Conservation (phyloP, 257 asterid species). For the Solanum sejunctum region DNA sequence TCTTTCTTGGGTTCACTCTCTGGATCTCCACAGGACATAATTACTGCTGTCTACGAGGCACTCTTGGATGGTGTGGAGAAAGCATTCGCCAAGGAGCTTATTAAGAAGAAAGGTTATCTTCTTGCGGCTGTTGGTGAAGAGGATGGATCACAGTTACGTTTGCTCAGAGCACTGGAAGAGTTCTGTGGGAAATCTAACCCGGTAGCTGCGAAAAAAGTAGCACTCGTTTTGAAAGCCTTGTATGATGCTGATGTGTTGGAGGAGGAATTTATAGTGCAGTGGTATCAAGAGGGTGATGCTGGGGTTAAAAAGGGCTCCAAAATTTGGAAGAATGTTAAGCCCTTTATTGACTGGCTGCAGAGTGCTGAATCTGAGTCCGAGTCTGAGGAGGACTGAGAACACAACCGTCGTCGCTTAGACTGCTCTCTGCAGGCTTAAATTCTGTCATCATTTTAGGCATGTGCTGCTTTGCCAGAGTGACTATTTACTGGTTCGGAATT, state of each 20-base stretch:
- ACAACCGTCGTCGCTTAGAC: background rate
- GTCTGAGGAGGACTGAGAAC: conserved; percentile 10
- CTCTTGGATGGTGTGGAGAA: conserved; percentile 12
- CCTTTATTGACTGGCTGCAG: no score
- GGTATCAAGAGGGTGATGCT: conserved; percentile 5
- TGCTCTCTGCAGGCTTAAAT: background rate
- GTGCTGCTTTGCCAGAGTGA: background rate
- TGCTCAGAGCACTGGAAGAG: conserved; percentile 4
- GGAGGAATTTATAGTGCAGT: conserved; percentile 10
- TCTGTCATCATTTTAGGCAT: background rate
- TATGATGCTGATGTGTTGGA: conserved; percentile 12
- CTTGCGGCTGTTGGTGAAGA: conserved; percentile 6
- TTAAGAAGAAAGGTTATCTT: conserved; percentile 9
- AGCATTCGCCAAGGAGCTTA: conserved; percentile 10
- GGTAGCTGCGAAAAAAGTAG: conserved; percentile 13
- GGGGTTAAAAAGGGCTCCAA: conserved; percentile 4
- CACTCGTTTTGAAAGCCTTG: conserved; percentile 7
- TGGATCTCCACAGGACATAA: conserved; percentile 3
- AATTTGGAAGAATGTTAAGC: conserved; percentile 15
- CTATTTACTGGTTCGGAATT: background rate
- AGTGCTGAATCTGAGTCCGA: conserved; percentile 18
- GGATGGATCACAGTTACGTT: background rate
- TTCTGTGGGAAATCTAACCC: conserved; percentile 3
- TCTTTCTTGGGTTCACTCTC: background rate
- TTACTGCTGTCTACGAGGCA: conserved; percentile 16